Evolutionary conservation across 345 rosid species (phyloP).

Genomic region (Turnera subulata): DNA sequence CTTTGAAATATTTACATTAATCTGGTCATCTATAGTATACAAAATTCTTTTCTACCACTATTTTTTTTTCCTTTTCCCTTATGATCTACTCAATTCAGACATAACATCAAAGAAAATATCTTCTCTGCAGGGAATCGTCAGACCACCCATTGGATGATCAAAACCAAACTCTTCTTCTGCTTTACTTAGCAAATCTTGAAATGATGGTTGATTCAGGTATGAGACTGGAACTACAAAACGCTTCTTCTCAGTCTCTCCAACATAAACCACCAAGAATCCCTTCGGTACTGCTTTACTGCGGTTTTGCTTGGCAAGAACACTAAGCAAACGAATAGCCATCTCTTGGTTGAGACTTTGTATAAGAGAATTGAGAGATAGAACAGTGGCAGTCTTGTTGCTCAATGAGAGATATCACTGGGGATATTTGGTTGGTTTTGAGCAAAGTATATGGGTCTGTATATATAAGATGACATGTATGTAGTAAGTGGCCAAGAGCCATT

Average conservation of each 20-base stretch:
- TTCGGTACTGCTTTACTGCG: slow-evolving; percentile 28
- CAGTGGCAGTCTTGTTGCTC: too few relatives aligned
- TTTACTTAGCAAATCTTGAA: slow-evolving; percentile 23
- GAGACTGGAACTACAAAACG: slow-evolving; percentile 37
- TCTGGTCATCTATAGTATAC: background rate
- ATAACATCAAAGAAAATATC: background rate
- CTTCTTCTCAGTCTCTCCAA: slow-evolving; percentile 35
- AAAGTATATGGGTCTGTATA: background rate
- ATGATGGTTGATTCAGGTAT: slow-evolving; percentile 34
- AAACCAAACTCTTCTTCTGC: slow-evolving; percentile 19
- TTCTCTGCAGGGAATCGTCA: slow-evolving; percentile 9
- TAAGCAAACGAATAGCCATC: background rate
- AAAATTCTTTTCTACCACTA: background rate
- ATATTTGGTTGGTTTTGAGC: background rate
- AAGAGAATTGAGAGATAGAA: background rate
- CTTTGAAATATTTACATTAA: background rate
- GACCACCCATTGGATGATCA: slow-evolving; percentile 11
- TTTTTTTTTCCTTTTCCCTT: background rate
- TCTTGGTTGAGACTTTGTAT: background rate
- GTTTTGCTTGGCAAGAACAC: slow-evolving; percentile 8
- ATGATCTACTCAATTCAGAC: slow-evolving; percentile 3
- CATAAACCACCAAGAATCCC: slow-evolving; percentile 38
- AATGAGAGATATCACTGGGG: too few relatives aligned
- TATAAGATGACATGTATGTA: background rate
- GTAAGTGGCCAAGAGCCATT: background rate